Evolutionary conservation across 1,284 basidiomycete species (phyloP).

Genomic region (Bondarzewia mesenterica): DNA sequence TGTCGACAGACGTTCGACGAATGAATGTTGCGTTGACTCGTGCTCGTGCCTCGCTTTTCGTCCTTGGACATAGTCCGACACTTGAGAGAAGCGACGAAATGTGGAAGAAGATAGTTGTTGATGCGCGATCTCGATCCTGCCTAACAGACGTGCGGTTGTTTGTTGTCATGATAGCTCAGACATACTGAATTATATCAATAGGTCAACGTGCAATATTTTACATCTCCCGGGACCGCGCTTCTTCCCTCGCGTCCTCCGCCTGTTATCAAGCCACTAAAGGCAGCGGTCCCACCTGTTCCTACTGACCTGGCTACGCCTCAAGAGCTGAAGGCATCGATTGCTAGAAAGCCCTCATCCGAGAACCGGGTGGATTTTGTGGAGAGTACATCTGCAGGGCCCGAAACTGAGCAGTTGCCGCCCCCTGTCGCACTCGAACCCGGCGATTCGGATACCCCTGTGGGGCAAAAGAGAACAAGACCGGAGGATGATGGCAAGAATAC

Average conservation of each 20-base stretch:
- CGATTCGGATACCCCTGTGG: background rate
- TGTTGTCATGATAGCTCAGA: background rate
- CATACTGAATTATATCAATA: slow-evolving; percentile 13
- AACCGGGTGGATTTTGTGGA: background rate
- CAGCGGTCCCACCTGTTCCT: slow-evolving; percentile 6
- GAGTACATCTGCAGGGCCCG: background rate
- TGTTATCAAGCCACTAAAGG: slow-evolving; percentile 8
- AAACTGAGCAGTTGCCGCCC: background rate
- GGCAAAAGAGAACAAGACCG: slow-evolving; percentile 13
- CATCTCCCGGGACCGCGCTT: slow-evolving; percentile 13
- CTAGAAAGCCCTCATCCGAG: background rate
- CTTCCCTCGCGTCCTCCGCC: no score
- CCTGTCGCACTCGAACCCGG: background rate
- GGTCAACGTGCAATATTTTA: slow-evolving; percentile 33
- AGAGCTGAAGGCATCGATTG: slow-evolving; percentile 3
- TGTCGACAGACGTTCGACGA: slow-evolving; percentile 60
- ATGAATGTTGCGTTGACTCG: slow-evolving; percentile 99
- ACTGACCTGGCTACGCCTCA: slow-evolving; percentile 22
- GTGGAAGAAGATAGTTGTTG: slow-evolving; percentile 74
- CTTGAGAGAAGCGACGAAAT: slow-evolving; percentile 77
- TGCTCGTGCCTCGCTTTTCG: slow-evolving; percentile 89
- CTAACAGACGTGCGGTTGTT: slow-evolving; percentile 42
- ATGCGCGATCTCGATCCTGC: slow-evolving; percentile 55
- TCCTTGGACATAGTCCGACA: slow-evolving; percentile 86
- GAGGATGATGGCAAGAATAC: slow-evolving; percentile 10